A percentile compares a stretch with the other conserved stretches of the same genome.
Conservation (phyloP, 2,329 filamentous ascomycete species). For the Berkeleyomyces basicola region DNA sequence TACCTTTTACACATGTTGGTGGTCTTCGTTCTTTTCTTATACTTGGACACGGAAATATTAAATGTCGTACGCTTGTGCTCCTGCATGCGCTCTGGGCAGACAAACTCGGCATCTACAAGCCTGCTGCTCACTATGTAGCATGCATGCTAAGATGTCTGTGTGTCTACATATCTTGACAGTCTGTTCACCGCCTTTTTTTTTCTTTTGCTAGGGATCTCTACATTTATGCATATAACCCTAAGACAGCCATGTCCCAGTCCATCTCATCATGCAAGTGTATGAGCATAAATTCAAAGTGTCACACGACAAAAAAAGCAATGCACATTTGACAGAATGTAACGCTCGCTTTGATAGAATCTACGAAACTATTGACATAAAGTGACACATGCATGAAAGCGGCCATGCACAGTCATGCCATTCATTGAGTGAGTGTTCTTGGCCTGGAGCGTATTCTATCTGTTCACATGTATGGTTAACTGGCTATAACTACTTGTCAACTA, state of each 20-base stretch:
- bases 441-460: too few species aligned
- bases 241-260: background rate
- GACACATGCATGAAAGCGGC: background rate
- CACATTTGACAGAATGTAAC: background rate
- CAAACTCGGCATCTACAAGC: too few species aligned
- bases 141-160: background rate
- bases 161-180: background rate
- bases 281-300: background rate
- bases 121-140: background rate
- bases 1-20: too few species aligned
- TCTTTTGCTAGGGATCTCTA: background rate
- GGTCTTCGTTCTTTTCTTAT: too few species aligned
- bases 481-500: too few species aligned
- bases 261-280: background rate
- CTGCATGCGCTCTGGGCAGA: too few species aligned
- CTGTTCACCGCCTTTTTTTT: background rate
- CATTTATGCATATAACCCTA: background rate
- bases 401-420: background rate
- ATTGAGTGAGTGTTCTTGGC: too few species aligned
- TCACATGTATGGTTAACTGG: too few species aligned
- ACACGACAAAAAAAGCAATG: background rate
- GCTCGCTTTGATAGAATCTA: background rate
- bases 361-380: background rate
- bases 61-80: too few species aligned
- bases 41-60: too few species aligned